Evolutionary conservation across 2,329 filamentous ascomycete species (phyloP), one percentile per base, ranked within the genome.

Genomic region (Colletotrichum sp.): DNA sequence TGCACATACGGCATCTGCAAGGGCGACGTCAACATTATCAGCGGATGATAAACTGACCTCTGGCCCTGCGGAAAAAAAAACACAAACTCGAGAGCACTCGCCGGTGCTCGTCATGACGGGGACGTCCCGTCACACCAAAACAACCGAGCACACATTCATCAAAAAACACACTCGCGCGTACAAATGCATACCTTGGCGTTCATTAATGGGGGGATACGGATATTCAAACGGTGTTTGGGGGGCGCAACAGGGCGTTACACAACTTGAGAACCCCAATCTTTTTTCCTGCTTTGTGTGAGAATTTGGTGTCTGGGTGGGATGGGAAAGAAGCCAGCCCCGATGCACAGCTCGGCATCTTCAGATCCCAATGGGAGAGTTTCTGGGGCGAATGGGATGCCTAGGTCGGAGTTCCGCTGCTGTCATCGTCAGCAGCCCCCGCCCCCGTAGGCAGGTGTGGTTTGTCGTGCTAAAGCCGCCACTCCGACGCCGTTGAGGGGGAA

Each of bases 1-100:
- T 90, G 88, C 79, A 86, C 86, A n/a, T 89, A 90, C 75, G 88
- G 88, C 64, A 81, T 81, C 38, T 90, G 88, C 80, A 86, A 87
- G 69, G 85, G 85, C 67, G 85, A 88, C 72, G 86, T 89, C 62
- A 86, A 89, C 57, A 78, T 88, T 66, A 83, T 83, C 12, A 87
- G 88, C 79, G 83, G 82, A 67, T 83, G 79, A 78, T 77, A 38
- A 29, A 16, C 29, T 21, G 15, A 66, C 70, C 12, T 55, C 70
- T 34, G 34, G 71, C 31, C 57, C 43, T 21, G 16, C 58, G 7
- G 71, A 73, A 29, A 74, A 24, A 24, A 69, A 24, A 76, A 69
- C 31, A 27, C 2, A 47, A 21, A 47, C 11, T 47, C 54, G 74
- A 34, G 69, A 62, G 29, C 58, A 68, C 29, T 72, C 70, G 33